Evolutionary conservation across 495 filamentous ascomycete species (phyloP), one percentile per base, ranked within the genome.

Genomic region (Geopyxis carbonaria): DNA sequence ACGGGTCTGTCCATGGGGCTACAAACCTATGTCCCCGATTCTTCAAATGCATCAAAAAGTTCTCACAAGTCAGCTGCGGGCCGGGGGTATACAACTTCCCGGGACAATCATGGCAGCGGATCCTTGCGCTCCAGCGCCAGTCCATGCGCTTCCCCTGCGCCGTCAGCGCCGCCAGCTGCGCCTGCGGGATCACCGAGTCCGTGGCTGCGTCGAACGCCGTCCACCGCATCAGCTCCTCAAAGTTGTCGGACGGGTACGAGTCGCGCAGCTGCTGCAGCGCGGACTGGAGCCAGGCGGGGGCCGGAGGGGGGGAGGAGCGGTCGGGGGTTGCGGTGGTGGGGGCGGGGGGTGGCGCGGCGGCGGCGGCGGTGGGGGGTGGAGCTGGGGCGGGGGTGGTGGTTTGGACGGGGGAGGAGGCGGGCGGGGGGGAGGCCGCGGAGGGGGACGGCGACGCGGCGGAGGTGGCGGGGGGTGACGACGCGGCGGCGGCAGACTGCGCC

Each of bases 41-140:
- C 21, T 47, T 56, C 34, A 56, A 43, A 55, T 56, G 53, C 13
- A 45, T 44, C 30, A 47, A 37, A 21, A 56, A 56, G 34, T 55
- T 55, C 20, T 55, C 53, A 9, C 55, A 76, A 0, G 84, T 82
- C 52, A 67, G 75, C 16, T 73, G 81, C 0, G 87, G 86, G 0
- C 80, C 79, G 1, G 83, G 78, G 0, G 79, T 93, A 56, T 97
- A 97, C 22, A 92, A 61, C 56, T 93, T 94, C 23, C 84, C 82
- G 2, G 87, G 80, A 59, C 89, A 94, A 54, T 94, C 89, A 29
- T 73, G 69, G 52, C 89, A 97, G 23, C 76, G 68, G 39, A 94
- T 93, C 21, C 89, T 70, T 0, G 89, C 84, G 27, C 91, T 41
- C 48, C 48, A 51, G 2, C 31, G 31, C 28, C 25, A 41, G 8